These are phyloP conservation scores for Pythium myriotylum DNA, from an alignment of 352 stramenopile genomes.

Conservation along the genomic window DNA sequence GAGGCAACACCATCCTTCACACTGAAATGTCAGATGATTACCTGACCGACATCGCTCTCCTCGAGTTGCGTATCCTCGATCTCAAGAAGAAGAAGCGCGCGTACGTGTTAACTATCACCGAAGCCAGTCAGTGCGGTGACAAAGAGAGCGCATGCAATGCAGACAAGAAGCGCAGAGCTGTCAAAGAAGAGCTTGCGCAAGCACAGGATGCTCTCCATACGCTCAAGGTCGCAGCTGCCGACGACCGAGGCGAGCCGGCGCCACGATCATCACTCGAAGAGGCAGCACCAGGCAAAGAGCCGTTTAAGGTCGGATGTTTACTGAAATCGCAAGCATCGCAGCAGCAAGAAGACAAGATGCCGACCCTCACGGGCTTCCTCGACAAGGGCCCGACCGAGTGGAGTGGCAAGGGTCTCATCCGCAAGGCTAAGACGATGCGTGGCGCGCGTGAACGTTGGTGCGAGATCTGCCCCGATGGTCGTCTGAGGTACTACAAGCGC, in stretches of 20 bases:
- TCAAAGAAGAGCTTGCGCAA: conserved; percentile 77
- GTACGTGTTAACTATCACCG: conserved; percentile 70
- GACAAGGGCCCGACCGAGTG: conserved; percentile 89
- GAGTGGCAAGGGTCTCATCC: conserved; percentile 74
- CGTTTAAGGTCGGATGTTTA: conserved; percentile 3
- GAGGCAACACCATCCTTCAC: conserved; percentile 26
- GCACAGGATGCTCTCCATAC: conserved; percentile 68
- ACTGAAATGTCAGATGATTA: conserved; percentile 30
- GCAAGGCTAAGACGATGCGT: conserved; percentile 87
- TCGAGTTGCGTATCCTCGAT: conserved; percentile 77
- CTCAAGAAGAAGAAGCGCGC: conserved; percentile 78
- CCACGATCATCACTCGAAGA: conserved; percentile 18
- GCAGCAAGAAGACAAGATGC: conserved; percentile 55
- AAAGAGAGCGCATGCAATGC: conserved; percentile 78
- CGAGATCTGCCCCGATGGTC: conserved; percentile 69
- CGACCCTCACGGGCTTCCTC: conserved; percentile 73
- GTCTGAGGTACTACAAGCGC: conserved; percentile 88
- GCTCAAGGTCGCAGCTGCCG: conserved; percentile 43
- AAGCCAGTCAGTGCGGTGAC: conserved; percentile 69
- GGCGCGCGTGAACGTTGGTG: conserved; percentile 85
- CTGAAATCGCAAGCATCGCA: neutral
- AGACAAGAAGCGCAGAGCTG: conserved; percentile 66
- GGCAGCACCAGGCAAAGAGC: neutral
- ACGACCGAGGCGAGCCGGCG: conserved; percentile 13
- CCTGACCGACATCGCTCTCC: conserved; percentile 47